A percentile compares a stretch with the other conserved stretches of the same genome.
Conservation (phyloP, 179 eudicot species). For the Beta corolliflora region DNA sequence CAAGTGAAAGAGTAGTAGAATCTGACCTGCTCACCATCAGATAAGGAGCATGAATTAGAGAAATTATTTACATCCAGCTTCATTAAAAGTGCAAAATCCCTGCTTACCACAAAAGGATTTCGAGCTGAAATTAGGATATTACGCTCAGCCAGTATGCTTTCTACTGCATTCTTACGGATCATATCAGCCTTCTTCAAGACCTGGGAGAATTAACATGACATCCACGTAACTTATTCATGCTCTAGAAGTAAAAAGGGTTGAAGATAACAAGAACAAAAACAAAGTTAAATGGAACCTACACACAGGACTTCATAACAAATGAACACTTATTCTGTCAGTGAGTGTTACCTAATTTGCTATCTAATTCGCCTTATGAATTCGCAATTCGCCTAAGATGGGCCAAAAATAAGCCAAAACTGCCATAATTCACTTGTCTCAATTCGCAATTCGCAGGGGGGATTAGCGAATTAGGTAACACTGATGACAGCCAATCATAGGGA, state of each 20-base stretch:
- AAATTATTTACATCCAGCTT: constrained; percentile 22
- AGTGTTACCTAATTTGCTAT: too few species aligned
- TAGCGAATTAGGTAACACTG: too few species aligned
- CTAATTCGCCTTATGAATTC: too few species aligned
- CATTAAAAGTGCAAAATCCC: constrained; percentile 12
- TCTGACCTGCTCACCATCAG: constrained; percentile 73
- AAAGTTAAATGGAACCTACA: background rate
- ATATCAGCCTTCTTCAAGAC: constrained; percentile 96
- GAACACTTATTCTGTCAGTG: background rate
- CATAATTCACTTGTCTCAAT: too few species aligned
- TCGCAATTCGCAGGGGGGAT: too few species aligned
- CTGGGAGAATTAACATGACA: constrained; percentile 40
- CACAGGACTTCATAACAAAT: background rate
- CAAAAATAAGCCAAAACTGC: too few species aligned
- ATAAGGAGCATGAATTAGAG: constrained; percentile 28
- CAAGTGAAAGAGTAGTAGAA: constrained; percentile 99
- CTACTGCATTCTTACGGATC: constrained; percentile 98
- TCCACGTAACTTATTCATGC: constrained; percentile 12
- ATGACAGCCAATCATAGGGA: background rate
- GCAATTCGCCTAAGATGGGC: too few species aligned
- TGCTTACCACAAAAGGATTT: constrained; percentile 97
- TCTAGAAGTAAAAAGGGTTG: background rate
- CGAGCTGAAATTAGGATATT: constrained; percentile 89
- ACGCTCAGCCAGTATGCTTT: constrained; percentile 98
- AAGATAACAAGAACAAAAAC: background rate